Base-by-base conservation (phyloP, 176 grass and related monocot species). In the Luzula sylvatica region DNA sequence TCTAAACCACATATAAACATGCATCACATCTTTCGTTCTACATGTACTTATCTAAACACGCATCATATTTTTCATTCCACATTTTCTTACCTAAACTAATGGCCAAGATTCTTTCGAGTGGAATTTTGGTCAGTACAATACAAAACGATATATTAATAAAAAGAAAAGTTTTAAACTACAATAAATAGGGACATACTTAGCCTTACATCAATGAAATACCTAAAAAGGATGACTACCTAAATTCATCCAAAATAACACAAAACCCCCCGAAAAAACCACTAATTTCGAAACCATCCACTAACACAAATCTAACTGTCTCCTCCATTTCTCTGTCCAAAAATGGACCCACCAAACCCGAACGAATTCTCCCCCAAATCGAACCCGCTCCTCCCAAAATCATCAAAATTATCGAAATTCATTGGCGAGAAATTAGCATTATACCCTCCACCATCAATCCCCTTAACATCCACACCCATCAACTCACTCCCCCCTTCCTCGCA, bases 351-450 rank as follows among this genome's bases (percentile, higher is more conserved):
- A 51, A 94, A 82, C 1, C 73, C 65, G 5, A 4, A 4, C 7
- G 9, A 35, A 11, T 82, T 61, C 55, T 86, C 82, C 3, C 78
- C 76, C 26, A 86, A 61, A 27, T 82, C 87, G 22, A 82, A 86
- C 8, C 56, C 73, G 35, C 86, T 55, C 28, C 59, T 66, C 1
- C 82, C 82, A 23, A 94, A 94, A 22, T 47, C 65, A 55, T 59
- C 80, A 11, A 73, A 69, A n/a, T n/a, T n/a, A 42, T 93, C 87
- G 13, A 82, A 86, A 51, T 24, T 86, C 74, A 94, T 54, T 0
- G 87, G 82, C 0, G 87, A 94, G 70, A 82, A 86, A 35, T 35
- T 35, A 35, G 7, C 30, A 35, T 35, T 35, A 24, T 71, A 92
- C 6, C 79, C 40, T 8, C 73, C 73, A 0, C 46, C 11, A 19